Evolutionary conservation across 1,284 basidiomycete genomes (phyloP), one percentile per base, ranked within the genome.

Genomic region (Kalmanozyma brasiliensis): DNA sequence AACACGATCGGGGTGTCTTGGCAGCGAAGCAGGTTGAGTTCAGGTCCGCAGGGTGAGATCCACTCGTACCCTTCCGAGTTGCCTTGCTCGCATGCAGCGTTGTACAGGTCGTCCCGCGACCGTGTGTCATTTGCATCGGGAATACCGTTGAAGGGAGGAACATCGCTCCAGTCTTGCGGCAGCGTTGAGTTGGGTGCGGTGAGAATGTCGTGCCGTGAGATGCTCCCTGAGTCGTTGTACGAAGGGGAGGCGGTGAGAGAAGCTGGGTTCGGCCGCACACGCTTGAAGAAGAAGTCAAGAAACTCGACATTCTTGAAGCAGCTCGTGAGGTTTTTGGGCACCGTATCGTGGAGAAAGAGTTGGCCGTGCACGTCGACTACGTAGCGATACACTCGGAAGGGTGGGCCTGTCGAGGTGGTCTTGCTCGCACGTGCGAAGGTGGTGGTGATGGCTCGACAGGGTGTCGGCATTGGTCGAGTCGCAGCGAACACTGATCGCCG

Each of bases 1-100:
- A 67, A 83, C 1, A 83, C 82, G 17, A 83, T 59, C 1, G 76
- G 78, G 6, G 78, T 77, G 36, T 82, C 80, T 23, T 77, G 76
- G 4, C 76, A 63, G 10, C 77, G 49, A 2, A 83, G 42, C 22
- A 73, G 73, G 48, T 82, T 83, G 49, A 73, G 56, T 43, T 83
- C 82, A 2, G 67, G 69, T 49, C 73, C 68, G 49, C 82, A 82
- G 1, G 67, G 69, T n/a, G 77, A 79, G 22, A 77, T 55, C 65
- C 76, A 82, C 33, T 72, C 64, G 57, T 75, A 79, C 8, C 78
- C 81, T 20, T 76, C 45, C 2, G 16, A 26, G 10, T 69, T 38
- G 20, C 72, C 65, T 16, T 62, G 42, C 3, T n/a, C 17, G 32
- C 45, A 53, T 10, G 63, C 55, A 19, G 32, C 38, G 11, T 36